Evolutionary conservation across 345 rosid genomes (phyloP).

Genomic region (Acer negundo): DNA sequence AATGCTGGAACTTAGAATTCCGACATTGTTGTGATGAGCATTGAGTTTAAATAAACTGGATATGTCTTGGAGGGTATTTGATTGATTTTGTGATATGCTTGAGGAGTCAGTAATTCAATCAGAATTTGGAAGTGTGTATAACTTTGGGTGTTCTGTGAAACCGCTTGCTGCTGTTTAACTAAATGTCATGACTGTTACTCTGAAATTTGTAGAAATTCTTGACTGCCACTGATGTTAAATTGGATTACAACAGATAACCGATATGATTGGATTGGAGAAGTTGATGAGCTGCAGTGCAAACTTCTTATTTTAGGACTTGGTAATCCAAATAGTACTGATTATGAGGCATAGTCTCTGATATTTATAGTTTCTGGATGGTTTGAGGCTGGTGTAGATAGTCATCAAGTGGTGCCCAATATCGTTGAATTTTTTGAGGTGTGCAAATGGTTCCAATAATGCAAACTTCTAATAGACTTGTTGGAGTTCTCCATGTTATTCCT

Average conservation of each 20-base stretch:
- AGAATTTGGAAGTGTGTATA: background rate
- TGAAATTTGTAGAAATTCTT: background rate
- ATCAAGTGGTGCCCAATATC: background rate
- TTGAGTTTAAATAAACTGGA: slow-evolving; percentile 1
- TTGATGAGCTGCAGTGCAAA: background rate
- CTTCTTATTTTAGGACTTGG: background rate
- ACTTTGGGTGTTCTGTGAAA: background rate
- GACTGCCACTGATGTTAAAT: background rate
- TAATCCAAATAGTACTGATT: background rate
- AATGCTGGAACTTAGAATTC: background rate
- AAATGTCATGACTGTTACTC: background rate
- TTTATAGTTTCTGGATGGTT: background rate
- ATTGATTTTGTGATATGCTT: background rate
- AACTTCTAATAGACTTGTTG: background rate
- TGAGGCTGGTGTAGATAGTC: background rate
- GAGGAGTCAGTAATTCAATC: background rate
- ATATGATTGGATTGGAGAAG: background rate
- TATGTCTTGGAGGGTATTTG: background rate
- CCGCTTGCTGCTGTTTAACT: background rate
- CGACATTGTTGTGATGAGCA: background rate
- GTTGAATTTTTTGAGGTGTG: background rate
- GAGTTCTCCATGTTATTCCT: background rate
- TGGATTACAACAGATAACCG: background rate
- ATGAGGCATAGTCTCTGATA: background rate
- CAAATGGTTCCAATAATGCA: background rate